Percentiles rank a stretch among this genome's conserved stretches.
phyloP scores from a whole-genome alignment of 2,329 filamentous ascomycete genomes.

The Botrytis pseudocinerea region DNA sequence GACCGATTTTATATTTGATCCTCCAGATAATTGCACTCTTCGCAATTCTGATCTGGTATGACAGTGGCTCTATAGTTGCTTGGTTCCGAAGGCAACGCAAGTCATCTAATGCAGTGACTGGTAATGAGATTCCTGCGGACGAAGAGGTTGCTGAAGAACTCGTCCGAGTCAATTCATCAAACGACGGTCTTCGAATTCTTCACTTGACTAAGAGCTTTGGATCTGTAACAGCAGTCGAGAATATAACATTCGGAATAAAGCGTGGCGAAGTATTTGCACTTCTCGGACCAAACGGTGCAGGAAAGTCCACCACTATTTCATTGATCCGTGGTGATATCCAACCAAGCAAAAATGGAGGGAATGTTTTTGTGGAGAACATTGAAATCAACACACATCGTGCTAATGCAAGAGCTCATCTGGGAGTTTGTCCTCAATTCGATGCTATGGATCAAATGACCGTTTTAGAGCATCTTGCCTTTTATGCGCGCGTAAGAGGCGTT shows the following conservation, averaged over 20 bases:
- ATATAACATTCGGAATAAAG: constrained; percentile 79
- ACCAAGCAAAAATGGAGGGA: constrained; percentile 67
- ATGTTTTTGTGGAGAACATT: constrained; percentile 76
- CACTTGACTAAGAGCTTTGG: constrained; percentile 81
- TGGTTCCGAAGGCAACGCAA: constrained; percentile 46
- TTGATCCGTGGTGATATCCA: constrained; percentile 86
- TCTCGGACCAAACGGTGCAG: constrained; percentile 86
- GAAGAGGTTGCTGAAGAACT: constrained; percentile 66
- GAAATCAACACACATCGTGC: constrained; percentile 73
- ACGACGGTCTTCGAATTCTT: constrained; percentile 64
- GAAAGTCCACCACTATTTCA: constrained; percentile 87
- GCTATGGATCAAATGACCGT: constrained; percentile 92
- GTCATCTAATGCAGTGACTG: constrained; percentile 23
- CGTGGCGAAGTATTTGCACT: constrained; percentile 84
- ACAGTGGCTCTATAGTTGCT: constrained; percentile 68
- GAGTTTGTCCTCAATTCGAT: constrained; percentile 88
- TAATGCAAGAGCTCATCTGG: constrained; percentile 72
- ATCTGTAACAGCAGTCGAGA: constrained; percentile 77
- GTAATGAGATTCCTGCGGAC: constrained; percentile 28
- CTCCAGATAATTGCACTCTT: constrained; percentile 73
- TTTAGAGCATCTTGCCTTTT: constrained; percentile 81
- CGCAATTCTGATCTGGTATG: constrained; percentile 72
- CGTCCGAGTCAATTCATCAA: constrained; percentile 57
- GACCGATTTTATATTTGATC: constrained; percentile 80
- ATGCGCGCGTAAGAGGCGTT: constrained; percentile 81